Percentiles rank a stretch among this genome's conserved stretches.
Conservation (phyloP, 1,284 basidiomycete species). For the Volvariella surrecta region DNA sequence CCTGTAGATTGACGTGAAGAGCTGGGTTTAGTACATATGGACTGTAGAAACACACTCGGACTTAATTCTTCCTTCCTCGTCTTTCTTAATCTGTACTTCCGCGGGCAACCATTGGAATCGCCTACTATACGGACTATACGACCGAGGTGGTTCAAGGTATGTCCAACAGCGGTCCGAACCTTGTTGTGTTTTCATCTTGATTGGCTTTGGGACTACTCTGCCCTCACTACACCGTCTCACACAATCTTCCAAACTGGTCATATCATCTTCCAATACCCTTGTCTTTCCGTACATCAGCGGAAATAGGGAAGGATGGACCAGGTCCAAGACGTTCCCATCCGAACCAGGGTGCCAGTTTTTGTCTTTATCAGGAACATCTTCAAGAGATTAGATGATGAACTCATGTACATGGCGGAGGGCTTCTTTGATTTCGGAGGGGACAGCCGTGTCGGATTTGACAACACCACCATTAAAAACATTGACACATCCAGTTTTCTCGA, state of each 20-base stretch:
- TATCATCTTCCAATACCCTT: constrained; percentile 14
- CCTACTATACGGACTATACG: background rate
- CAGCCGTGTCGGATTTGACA: constrained; percentile 20
- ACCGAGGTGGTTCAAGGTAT: too few relatives aligned
- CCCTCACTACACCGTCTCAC: constrained; percentile 15
- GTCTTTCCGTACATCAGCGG: constrained; percentile 27
- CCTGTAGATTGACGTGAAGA: constrained; percentile 8
- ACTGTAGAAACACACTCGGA: background rate
- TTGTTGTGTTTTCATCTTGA: background rate
- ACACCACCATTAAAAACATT: constrained; percentile 19
- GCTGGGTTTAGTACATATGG: background rate
- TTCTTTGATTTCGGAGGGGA: constrained; percentile 13
- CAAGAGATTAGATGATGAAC: constrained; percentile 20
- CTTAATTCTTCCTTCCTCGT: constrained; percentile 10
- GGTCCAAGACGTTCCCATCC: constrained; percentile 31
- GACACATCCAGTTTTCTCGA: background rate
- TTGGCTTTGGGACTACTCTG: constrained; percentile 7
- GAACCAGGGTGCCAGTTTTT: constrained; percentile 42
- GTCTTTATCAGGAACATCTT: constrained; percentile 25
- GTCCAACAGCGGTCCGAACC: background rate
- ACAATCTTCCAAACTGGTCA: constrained; percentile 14
- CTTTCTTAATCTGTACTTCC: constrained; percentile 3
- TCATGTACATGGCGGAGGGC: constrained; percentile 10
- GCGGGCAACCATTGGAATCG: background rate
- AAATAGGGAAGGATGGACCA: constrained; percentile 38